phyloP scores from a whole-genome alignment of 2,329 filamentous ascomycete species.

The Monosporascus ibericus region DNA sequence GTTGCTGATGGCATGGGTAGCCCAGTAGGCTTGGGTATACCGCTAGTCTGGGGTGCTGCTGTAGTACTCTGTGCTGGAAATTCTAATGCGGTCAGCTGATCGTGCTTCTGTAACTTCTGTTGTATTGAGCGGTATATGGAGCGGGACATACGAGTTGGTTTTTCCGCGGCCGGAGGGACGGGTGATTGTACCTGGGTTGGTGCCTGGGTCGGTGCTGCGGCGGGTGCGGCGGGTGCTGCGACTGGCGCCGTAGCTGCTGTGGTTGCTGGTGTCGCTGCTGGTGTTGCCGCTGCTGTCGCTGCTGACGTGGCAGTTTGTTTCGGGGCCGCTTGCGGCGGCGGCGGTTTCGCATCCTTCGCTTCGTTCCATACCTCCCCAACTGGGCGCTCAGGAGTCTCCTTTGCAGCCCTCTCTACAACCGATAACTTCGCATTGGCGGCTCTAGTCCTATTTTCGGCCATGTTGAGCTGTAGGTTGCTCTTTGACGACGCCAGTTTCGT shows the following conservation, averaged over 20 bases:
- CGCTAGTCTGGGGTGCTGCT: constrained; percentile 5
- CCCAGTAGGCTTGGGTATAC: constrained; percentile 24
- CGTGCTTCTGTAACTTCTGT: no score
- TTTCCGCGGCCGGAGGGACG: neutral
- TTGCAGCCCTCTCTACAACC: constrained; percentile 73
- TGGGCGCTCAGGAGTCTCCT: constrained; percentile 77
- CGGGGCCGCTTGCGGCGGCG: constrained; percentile 10
- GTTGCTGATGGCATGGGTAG: constrained; percentile 32
- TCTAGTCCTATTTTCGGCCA: constrained; percentile 65
- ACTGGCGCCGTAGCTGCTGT: constrained; percentile 1
- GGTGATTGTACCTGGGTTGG: neutral
- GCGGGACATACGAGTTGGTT: constrained; percentile 1
- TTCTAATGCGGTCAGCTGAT: no score
- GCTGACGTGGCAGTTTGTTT: constrained; percentile 23
- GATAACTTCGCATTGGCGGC: constrained; percentile 64
- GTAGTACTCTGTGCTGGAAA: neutral
- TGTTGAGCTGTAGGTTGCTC: constrained; percentile 66
- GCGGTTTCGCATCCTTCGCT: constrained; percentile 60
- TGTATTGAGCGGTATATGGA: no score
- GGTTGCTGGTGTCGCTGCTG: neutral
- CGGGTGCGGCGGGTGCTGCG: neutral
- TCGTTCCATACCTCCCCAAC: constrained; percentile 83
- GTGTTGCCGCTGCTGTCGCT: constrained; percentile 9
- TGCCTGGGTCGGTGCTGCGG: neutral
- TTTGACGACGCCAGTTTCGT: constrained; percentile 71